Evolutionary conservation across 495 filamentous ascomycete genomes (phyloP).

Genomic region (Penicillium egyptiacum): DNA sequence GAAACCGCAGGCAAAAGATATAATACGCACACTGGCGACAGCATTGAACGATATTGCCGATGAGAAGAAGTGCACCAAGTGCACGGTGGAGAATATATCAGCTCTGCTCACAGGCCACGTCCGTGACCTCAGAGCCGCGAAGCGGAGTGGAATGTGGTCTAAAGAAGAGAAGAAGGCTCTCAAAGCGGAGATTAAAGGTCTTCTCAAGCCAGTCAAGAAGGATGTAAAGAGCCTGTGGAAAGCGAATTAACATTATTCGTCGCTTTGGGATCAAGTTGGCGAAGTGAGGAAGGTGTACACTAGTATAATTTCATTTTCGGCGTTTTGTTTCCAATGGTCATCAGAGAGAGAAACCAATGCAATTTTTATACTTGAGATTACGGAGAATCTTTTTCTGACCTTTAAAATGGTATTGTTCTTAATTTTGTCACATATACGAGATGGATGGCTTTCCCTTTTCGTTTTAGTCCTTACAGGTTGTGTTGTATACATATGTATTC

Average conservation of each 20-base stretch:
- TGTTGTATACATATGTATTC: too few species aligned
- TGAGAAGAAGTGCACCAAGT: slow-evolving; percentile 19
- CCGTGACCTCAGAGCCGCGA: slow-evolving; percentile 15
- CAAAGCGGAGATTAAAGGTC: slow-evolving; percentile 19
- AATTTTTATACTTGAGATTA: too few species aligned
- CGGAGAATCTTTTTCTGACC: too few species aligned
- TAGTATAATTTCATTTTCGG: not conserved
- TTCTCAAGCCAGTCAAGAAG: slow-evolving; percentile 18
- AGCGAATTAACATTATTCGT: not conserved
- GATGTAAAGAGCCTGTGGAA: slow-evolving; percentile 19
- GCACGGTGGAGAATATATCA: slow-evolving; percentile 17
- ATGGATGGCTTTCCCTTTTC: too few species aligned
- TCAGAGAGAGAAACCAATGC: too few species aligned
- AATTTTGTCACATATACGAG: too few species aligned
- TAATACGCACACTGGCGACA: slow-evolving; percentile 4
- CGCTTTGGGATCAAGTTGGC: not conserved
- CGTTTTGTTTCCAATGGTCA: not conserved
- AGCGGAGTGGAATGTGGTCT: slow-evolving; percentile 19
- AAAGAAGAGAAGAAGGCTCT: slow-evolving; percentile 23
- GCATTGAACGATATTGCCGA: slow-evolving; percentile 19
- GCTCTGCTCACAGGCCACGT: slow-evolving; percentile 15
- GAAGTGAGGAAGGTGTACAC: not conserved
- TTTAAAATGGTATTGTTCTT: too few species aligned
- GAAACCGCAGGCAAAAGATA: slow-evolving; percentile 9
- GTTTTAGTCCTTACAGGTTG: too few species aligned